phyloP scores from a whole-genome alignment of 2,329 filamentous ascomycete genomes.

The Elsinoe arachidis region DNA sequence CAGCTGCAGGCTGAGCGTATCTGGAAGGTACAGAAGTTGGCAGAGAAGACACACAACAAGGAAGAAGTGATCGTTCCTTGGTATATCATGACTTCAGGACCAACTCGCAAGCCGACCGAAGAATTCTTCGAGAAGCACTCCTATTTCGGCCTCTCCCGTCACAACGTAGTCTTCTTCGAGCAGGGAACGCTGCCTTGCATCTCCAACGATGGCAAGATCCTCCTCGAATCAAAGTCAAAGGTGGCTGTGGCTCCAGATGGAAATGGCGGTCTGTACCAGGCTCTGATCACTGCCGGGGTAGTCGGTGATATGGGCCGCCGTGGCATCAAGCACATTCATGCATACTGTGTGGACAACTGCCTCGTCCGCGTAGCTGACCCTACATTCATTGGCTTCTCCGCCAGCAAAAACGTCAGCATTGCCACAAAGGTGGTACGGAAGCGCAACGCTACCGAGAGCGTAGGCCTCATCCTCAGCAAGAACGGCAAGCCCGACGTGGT shows the following conservation, averaged over 20 bases:
- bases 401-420: conserved; percentile 81
- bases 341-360: conserved; percentile 98
- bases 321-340: conserved; percentile 88
- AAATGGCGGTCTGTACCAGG: conserved; percentile 94
- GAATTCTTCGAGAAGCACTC: conserved; percentile 81
- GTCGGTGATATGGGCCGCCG: conserved; percentile 81
- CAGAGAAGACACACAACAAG: conserved; percentile 58
- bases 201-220: conserved; percentile 93
- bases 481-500: conserved; percentile 95
- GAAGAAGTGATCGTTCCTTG: conserved; percentile 67
- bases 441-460: conserved; percentile 90
- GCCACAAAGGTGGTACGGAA: conserved; percentile 99
- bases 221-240: conserved; percentile 82
- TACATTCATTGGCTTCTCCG: conserved; percentile 87
- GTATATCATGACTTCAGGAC: conserved; percentile 99
- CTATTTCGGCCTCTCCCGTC: conserved; percentile 80
- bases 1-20: conserved; percentile 97
- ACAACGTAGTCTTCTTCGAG: conserved; percentile 89
- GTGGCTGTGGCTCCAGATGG: conserved; percentile 93
- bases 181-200: conserved; percentile 96
- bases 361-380: conserved; percentile 98
- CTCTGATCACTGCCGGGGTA: conserved; percentile 69
- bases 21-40: conserved; percentile 71
- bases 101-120: conserved; percentile 85
- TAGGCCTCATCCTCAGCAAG: conserved; percentile 88